Conservation (phyloP, 306 rosid species). For the Malus orientalis region DNA sequence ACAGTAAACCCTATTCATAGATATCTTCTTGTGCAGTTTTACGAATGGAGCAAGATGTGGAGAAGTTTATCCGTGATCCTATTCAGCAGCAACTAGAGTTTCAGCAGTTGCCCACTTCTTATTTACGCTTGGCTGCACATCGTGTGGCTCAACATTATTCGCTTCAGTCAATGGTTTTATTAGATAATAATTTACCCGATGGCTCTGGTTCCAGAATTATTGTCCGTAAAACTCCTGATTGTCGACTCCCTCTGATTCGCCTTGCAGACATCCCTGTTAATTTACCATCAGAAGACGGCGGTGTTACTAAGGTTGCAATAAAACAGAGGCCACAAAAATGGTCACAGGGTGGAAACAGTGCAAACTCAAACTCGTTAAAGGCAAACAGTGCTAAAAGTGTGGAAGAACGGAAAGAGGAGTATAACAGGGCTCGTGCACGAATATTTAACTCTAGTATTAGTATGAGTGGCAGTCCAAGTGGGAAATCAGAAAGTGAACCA, state of each 20-base stretch:
- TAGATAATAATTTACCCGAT: conserved; percentile 77
- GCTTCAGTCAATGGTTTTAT: conserved; percentile 86
- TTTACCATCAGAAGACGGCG: conserved; percentile 50
- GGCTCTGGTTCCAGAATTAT: conserved; percentile 92
- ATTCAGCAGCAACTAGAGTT: conserved; percentile 80
- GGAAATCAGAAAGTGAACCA: conserved; percentile 56
- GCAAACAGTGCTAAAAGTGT: conserved; percentile 64
- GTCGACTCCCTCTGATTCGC: conserved; percentile 65
- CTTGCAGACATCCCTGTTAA: conserved; percentile 86
- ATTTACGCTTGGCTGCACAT: conserved; percentile 94
- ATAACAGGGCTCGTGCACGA: conserved; percentile 93
- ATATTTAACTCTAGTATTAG: conserved; percentile 59
- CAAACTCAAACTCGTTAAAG: conserved; percentile 45
- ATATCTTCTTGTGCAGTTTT: conserved; percentile 48
- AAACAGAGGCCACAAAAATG: conserved; percentile 85
- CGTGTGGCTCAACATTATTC: conserved; percentile 95
- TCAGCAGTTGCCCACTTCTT: conserved; percentile 94
- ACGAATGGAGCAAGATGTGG: conserved; percentile 96
- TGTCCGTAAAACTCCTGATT: conserved; percentile 78
- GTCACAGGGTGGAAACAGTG: conserved; percentile 29
- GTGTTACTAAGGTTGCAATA: conserved; percentile 76
- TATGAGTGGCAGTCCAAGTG: conserved; percentile 32
- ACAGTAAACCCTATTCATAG: neutral
- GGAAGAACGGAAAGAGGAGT: conserved; percentile 97
- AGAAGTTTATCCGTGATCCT: conserved; percentile 79